Evolutionary conservation across 2,329 filamentous ascomycete species (phyloP).

Genomic region (Lasiodiplodia sp.): DNA sequence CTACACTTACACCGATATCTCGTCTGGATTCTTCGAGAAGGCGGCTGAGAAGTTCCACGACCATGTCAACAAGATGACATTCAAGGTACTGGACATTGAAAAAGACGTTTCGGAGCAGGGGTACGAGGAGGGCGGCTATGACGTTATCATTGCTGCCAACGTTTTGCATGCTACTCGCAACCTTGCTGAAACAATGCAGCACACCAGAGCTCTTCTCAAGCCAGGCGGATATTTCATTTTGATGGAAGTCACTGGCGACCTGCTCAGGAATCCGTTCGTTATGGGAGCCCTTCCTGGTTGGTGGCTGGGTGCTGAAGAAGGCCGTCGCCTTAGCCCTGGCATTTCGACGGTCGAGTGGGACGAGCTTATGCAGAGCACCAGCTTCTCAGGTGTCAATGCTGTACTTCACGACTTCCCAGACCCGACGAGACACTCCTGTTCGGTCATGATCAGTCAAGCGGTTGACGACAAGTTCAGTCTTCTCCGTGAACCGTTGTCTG

Average conservation of each 20-base stretch:
- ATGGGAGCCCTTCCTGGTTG: slow-evolving; percentile 40
- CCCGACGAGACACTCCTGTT: neutral
- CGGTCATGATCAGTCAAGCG: slow-evolving; percentile 34
- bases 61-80: slow-evolving; percentile 23
- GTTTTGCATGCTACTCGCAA: slow-evolving; percentile 33
- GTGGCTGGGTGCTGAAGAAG: slow-evolving; percentile 45
- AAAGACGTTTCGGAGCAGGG: slow-evolving; percentile 29
- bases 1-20: slow-evolving; percentile 36
- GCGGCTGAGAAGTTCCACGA: slow-evolving; percentile 25
- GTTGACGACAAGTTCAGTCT: slow-evolving; percentile 32
- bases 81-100: slow-evolving; percentile 31
- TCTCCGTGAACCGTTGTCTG: slow-evolving; percentile 31
- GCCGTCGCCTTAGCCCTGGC: slow-evolving; percentile 37
- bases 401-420: neutral
- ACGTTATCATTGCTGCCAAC: slow-evolving; percentile 35
- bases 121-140: slow-evolving; percentile 31
- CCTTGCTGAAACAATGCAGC: slow-evolving; percentile 31
- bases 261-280: neutral
- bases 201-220: slow-evolving; percentile 1
- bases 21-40: slow-evolving; percentile 28
- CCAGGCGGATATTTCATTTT: slow-evolving; percentile 15
- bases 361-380: neutral
- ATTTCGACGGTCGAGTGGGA: neutral
- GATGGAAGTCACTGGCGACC: slow-evolving; percentile 47
- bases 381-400: slow-evolving; percentile 13